Evolutionary conservation across 2,329 filamentous ascomycete genomes (phyloP), one percentile per base, ranked within the genome.

Genomic region (Conoideocrella luteorostrata): DNA sequence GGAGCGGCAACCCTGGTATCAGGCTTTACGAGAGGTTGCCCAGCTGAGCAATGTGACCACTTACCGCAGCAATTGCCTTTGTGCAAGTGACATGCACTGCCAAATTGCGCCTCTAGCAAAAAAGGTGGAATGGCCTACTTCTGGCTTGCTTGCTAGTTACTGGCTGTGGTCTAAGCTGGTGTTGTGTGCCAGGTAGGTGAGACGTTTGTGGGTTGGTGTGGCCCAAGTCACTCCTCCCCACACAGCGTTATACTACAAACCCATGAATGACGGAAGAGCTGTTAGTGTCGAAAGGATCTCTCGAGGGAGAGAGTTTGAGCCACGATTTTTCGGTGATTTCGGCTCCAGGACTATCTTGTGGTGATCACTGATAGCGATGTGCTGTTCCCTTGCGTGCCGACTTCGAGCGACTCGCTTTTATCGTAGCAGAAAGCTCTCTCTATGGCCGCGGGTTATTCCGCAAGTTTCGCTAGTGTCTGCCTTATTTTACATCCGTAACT

Each of bases 1-100:
- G 30, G 40, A 41, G 28, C 38, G 47, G 44, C 38, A 46, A 37
- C 44, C 44, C 37, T 18, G 37, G 41, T 28, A 41, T 41, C 10
- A 20, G 26, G 43, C 35, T 15, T 24, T 23, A 41, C 23, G 35
- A 37, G 23, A 13, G 28, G n/a, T 22, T 13, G 32, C 40, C 33
- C 15, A 33, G 23, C 17, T 11, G n/a, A 15, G 23, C 33, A 38
- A 11, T 28, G 33, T 38, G 34, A 32, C 23, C n/a, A 9, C 13
- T 18, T 24, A 38, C 17, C 26, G 12, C 40, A 22, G 20, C n/a
- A 13, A 29, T 13, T 22, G 18, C 23, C 41, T 37, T 43, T 30
- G 41, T 43, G 41, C 29, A 39, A 36, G 24, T 39, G 3, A 13
- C 40, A 21, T 42, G 40, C 32, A 36, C 20, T 10, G 4, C 39